phyloP scores from a whole-genome alignment of 768 basidiomycete species.

The Mycena epipterygia region DNA sequence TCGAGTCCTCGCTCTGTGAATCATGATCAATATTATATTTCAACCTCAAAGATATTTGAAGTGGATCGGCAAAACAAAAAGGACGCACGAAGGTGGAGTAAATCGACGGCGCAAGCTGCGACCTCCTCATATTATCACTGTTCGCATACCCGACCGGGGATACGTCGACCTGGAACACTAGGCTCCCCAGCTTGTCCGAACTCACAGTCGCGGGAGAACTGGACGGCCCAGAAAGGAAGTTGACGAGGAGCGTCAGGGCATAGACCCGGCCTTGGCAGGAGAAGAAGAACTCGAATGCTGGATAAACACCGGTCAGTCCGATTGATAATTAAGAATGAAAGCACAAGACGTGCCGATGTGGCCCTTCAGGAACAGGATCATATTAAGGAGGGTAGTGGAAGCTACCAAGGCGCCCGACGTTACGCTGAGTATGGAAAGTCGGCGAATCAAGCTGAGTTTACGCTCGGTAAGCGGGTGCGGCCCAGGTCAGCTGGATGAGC shows the following conservation, averaged over 20 bases:
- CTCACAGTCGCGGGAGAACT: background rate
- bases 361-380: slow-evolving; percentile 33
- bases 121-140: no score
- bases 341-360: slow-evolving; percentile 1
- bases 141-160: no score
- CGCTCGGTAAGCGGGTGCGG: background rate
- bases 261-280: slow-evolving; percentile 33
- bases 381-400: slow-evolving; percentile 24
- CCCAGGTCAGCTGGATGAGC: background rate
- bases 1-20: slow-evolving; percentile 12
- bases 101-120: background rate
- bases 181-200: no score
- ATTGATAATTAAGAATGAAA: background rate
- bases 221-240: slow-evolving; percentile 26
- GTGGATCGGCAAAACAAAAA: background rate
- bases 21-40: background rate
- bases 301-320: background rate
- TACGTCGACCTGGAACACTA: background rate
- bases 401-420: slow-evolving; percentile 34
- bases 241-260: slow-evolving; percentile 31
- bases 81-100: slow-evolving; percentile 11
- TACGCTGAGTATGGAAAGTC: slow-evolving; percentile 23
- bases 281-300: slow-evolving; percentile 33
- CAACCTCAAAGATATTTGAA: background rate
- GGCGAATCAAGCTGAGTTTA: slow-evolving; percentile 22